Conservation (phyloP, 805 yeast genomes). For the Kazachstania psychrophila region DNA sequence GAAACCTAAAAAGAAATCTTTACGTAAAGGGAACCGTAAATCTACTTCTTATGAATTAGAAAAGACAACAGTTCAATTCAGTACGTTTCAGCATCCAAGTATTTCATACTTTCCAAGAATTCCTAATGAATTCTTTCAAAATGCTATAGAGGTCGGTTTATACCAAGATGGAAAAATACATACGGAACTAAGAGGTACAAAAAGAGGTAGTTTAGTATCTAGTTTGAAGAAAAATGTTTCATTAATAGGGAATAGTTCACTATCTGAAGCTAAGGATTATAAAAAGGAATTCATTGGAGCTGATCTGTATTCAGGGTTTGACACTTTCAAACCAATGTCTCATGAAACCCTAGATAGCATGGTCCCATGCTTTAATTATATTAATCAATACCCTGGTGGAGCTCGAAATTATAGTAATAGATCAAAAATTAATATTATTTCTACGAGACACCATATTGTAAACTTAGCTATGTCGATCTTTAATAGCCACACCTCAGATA, state of each 20-base stretch:
- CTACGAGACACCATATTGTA: conserved; percentile 27
- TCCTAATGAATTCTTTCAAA: conserved; percentile 11
- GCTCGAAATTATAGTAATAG: conserved; percentile 1
- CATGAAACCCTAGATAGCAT: conserved; percentile 14
- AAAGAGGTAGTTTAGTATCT: conserved; percentile 6
- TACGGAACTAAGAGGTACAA: not conserved
- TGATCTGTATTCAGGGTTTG: conserved; percentile 17
- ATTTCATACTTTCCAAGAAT: conserved; percentile 4
- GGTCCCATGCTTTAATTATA: conserved; percentile 17
- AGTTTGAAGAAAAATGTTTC: conserved; percentile 9
- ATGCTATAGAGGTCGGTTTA: conserved; percentile 15
- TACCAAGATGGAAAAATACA: conserved; percentile 7
- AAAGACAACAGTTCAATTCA: not conserved
- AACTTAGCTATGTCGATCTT: conserved; percentile 22
- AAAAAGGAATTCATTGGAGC: conserved; percentile 17
- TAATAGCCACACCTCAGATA: conserved; percentile 6
- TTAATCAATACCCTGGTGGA: conserved; percentile 7
- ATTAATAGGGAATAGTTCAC: too few relatives aligned
- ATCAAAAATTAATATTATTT: conserved; percentile 14
- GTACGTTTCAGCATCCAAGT: conserved; percentile 1
- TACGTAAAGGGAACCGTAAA: not conserved
- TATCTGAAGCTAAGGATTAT: conserved; percentile 3
- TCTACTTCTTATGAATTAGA: too few relatives aligned
- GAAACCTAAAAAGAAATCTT: not conserved
- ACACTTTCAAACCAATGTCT: conserved; percentile 16